Conservation (phyloP, 2,329 filamentous ascomycete genomes). For the Microcyclospora tardicrescens region DNA sequence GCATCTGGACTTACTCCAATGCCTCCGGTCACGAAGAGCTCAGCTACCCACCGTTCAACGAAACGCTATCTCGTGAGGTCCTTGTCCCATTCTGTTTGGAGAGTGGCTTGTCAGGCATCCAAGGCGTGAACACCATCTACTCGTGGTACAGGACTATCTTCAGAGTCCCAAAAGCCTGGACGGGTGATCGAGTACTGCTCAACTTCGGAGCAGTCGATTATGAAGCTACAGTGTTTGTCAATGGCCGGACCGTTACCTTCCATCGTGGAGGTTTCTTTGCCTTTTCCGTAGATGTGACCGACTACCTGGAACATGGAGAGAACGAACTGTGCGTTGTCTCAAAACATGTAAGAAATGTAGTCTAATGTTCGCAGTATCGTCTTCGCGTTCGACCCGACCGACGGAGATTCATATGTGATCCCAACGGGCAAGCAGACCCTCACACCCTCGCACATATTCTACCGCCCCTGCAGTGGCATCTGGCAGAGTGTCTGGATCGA, state of each 20-base stretch:
- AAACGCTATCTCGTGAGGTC: constrained; percentile 31
- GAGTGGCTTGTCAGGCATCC: constrained; percentile 38
- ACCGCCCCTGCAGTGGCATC: constrained; percentile 59
- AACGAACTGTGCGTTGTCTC: constrained; percentile 43
- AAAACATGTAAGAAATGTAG: constrained; percentile 14
- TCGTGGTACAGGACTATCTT: constrained; percentile 36
- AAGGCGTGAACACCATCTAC: constrained; percentile 15
- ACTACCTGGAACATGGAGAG: constrained; percentile 51
- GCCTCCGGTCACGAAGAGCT: constrained; percentile 28
- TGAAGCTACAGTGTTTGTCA: constrained; percentile 44
- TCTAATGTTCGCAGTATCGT: constrained; percentile 39
- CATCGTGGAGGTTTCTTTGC: constrained; percentile 49
- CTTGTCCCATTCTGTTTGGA: constrained; percentile 43
- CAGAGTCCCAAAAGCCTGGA: constrained; percentile 36
- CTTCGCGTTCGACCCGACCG: constrained; percentile 56
- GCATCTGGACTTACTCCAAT: constrained; percentile 43
- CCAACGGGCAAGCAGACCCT: constrained; percentile 41
- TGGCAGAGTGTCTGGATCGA: constrained; percentile 68
- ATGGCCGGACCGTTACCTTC: constrained; percentile 39
- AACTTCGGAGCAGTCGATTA: constrained; percentile 54
- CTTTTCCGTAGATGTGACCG: constrained; percentile 43
- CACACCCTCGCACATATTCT: constrained; percentile 58
- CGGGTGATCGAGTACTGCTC: constrained; percentile 34
- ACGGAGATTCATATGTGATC: constrained; percentile 41
- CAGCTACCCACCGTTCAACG: constrained; percentile 32